A percentile compares a stretch with the other conserved stretches of the same genome.
Evolutionary conservation across 2,329 filamentous ascomycete species (phyloP).

Genomic region (Paramyrothecium roridum): DNA sequence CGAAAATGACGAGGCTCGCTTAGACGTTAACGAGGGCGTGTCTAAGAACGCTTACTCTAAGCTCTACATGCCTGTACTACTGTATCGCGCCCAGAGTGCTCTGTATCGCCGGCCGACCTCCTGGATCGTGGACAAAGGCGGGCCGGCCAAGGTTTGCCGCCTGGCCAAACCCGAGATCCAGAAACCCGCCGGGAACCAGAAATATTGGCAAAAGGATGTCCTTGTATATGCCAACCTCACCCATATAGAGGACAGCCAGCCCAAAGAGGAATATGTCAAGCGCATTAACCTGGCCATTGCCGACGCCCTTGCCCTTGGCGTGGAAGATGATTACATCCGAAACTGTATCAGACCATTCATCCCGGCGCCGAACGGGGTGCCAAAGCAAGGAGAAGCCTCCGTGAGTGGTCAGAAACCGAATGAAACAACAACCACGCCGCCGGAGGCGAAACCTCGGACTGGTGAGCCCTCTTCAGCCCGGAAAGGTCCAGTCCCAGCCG

Average conservation of each 20-base stretch:
- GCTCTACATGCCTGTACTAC: conserved; percentile 24
- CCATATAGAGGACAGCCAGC: conserved; percentile 27
- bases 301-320: conserved; percentile 31
- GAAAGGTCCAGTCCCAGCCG: conserved; percentile 12
- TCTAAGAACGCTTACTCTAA: conserved; percentile 35
- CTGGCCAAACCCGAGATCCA: conserved; percentile 13
- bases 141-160: conserved; percentile 22
- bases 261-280: conserved; percentile 35
- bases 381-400: conserved; percentile 5
- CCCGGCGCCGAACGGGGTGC: conserved; percentile 14
- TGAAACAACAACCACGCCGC: neutral
- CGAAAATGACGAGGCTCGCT: conserved; percentile 29
- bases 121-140: conserved; percentile 34
- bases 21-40: conserved; percentile 39
- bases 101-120: conserved; percentile 32
- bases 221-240: conserved; percentile 36
- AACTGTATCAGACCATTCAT: conserved; percentile 33
- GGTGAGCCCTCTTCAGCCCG: conserved; percentile 19
- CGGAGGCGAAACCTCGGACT: conserved; percentile 6
- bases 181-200: conserved; percentile 11
- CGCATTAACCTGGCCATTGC: conserved; percentile 34
- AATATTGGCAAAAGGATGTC: conserved; percentile 24
- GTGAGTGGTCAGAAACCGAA: conserved; percentile 2
- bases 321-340: conserved; percentile 30
- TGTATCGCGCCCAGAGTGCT: conserved; percentile 25